Conservation (phyloP, 2,329 filamentous ascomycete species). For the Beauveria rudraprayagi region DNA sequence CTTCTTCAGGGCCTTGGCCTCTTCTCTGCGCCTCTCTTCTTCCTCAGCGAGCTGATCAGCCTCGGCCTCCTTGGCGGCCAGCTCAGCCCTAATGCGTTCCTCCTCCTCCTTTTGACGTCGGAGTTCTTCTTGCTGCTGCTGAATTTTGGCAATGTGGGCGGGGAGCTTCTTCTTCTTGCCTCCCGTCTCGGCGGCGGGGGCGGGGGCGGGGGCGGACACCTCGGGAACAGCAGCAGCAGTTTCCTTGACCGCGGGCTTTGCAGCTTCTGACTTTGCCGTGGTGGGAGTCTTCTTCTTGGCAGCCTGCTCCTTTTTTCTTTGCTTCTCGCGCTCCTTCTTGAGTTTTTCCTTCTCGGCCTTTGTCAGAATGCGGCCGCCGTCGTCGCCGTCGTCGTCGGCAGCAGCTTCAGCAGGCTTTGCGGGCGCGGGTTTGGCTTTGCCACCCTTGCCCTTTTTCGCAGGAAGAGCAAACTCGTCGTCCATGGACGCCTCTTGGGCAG, state of each 20-base stretch:
- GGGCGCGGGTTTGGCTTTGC: conserved; percentile 37
- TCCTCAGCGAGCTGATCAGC: conserved; percentile 57
- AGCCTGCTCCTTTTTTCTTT: conserved; percentile 96
- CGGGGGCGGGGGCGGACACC: conserved; percentile 22
- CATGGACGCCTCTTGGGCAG: conserved; percentile 70
- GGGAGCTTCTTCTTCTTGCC: conserved; percentile 85
- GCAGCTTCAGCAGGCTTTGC: conserved; percentile 37
- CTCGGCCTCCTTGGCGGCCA: conserved; percentile 57
- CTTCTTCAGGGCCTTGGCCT: conserved; percentile 70
- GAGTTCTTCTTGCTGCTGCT: conserved; percentile 79
- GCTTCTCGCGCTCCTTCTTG: conserved; percentile 98
- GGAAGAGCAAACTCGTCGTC: conserved; percentile 82
- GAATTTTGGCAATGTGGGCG: conserved; percentile 61
- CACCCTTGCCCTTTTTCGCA: conserved; percentile 64
- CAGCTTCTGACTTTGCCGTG: conserved; percentile 45
- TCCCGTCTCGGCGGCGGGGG: conserved; percentile 39
- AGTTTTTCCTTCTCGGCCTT: conserved; percentile 98
- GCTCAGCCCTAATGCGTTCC: conserved; percentile 50
- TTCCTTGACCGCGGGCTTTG: conserved; percentile 33
- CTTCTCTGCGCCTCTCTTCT: conserved; percentile 61
- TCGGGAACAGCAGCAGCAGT: conserved; percentile 44
- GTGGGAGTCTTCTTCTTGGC: conserved; percentile 68
- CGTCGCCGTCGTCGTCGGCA: conserved; percentile 44
- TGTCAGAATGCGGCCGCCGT: conserved; percentile 67
- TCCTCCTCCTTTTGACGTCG: conserved; percentile 60